Evolutionary conservation across 2,329 filamentous ascomycete species (phyloP), one percentile per base, ranked within the genome.

Genomic region (Apiospora malaysiana): DNA sequence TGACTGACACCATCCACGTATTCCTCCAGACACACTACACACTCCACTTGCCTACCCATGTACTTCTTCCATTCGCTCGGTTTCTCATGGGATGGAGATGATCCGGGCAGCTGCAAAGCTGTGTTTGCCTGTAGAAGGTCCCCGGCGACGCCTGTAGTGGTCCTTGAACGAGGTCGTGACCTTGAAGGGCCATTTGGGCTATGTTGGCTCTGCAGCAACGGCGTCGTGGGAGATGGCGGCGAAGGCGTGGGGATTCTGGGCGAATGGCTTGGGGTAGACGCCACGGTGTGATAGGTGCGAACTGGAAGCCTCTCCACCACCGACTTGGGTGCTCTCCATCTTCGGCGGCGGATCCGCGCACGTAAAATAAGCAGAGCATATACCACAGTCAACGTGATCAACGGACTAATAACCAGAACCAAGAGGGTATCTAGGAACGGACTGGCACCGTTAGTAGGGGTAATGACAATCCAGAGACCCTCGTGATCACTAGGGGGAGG

Each of bases 301-400:
- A 99, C 94, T 1, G 96, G 96, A n/a, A 99, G 87, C 71, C 93
- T 91, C 76, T 98, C 95, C 23, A 99, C 95, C 0, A 99, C 91
- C 0, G 94, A 97, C 82, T 99, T 99, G 6, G 96, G 96, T n/a
- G 96, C 96, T 77, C 96, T 90, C 95, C 96, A 99, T 76, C 95
- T 89, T 73, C 95, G 89, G 72, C 95, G 89, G 68, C 95, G 91
- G 75, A 98, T 97, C 72, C 95, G 92, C 66, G 95, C 95, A 70
- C 96, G 92, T 47, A 98, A 85, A 51, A 98, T 88, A 6, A 98
- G 87, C 14, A 98, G 87, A 16, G 94, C 92, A 78, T 98, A 98
- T 1, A 99, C 95, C 6, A 98, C 91, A 4, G 94, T 97, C 77
- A 99, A 83, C 0, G 96, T 98, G 69, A 98, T 91, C 18, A 99